Percentiles rank a stretch among this genome's conserved stretches.
phyloP scores from a whole-genome alignment of 2,329 filamentous ascomycete genomes.

The Arthrobotrys megalospora region DNA sequence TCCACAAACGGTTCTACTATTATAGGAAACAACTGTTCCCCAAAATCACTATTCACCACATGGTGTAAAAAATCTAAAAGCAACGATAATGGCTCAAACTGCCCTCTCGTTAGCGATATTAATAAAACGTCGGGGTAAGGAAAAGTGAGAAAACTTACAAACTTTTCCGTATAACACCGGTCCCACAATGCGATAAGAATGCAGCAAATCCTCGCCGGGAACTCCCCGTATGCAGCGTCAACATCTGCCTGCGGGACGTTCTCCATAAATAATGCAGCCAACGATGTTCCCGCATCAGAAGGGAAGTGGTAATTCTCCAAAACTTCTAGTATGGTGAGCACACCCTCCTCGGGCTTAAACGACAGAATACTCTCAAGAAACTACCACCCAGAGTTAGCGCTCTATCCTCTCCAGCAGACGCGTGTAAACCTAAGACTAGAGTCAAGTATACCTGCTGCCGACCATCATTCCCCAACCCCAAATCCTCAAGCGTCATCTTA shows the following conservation, averaged over 20 bases:
- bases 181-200: slow-evolving; percentile 59
- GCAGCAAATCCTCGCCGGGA: slow-evolving; percentile 42
- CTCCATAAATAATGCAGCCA: slow-evolving; percentile 55
- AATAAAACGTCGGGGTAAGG: not conserved
- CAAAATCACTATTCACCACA: slow-evolving; percentile 29
- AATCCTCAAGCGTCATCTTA: slow-evolving; percentile 42
- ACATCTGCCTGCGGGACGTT: slow-evolving; percentile 43
- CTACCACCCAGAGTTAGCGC: slow-evolving; percentile 1
- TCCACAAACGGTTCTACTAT: slow-evolving; percentile 49
- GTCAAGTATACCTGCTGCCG: slow-evolving; percentile 26
- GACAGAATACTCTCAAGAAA: slow-evolving; percentile 45
- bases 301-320: slow-evolving; percentile 42
- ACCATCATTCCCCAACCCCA: slow-evolving; percentile 41
- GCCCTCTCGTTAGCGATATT: not conserved
- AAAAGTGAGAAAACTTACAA: slow-evolving; percentile 29
- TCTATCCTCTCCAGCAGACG: not conserved
- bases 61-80: slow-evolving; percentile 44
- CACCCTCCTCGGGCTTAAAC: slow-evolving; percentile 24
- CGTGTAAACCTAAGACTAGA: not conserved
- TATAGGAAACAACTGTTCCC: slow-evolving; percentile 29
- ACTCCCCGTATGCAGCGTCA: slow-evolving; percentile 40
- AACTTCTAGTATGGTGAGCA: slow-evolving; percentile 35
- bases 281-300: slow-evolving; percentile 45
- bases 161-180: slow-evolving; percentile 57
- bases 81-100: slow-evolving; percentile 57